Evolutionary conservation across 257 asterid genomes (phyloP).

Genomic region (Euphrasia confusa): DNA sequence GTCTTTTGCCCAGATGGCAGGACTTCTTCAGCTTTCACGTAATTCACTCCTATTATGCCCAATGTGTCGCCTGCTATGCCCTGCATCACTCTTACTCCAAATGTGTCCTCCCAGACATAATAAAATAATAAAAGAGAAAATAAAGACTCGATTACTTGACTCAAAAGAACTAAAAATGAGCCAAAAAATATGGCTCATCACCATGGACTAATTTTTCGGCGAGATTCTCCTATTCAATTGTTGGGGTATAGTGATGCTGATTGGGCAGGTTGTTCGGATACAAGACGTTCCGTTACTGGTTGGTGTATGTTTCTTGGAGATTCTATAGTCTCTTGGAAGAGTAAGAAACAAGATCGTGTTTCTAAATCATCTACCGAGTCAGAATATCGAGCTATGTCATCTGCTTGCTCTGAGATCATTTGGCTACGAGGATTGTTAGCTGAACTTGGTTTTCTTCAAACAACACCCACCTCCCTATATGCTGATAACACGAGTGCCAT

Average conservation of each 20-base stretch:
- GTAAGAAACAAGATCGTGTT: slow-evolving; percentile 15
- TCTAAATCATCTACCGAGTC: slow-evolving; percentile 20
- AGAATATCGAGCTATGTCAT: slow-evolving; percentile 14
- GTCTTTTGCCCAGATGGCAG: too few species aligned
- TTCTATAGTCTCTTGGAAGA: slow-evolving; percentile 9
- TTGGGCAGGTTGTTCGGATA: slow-evolving; percentile 21
- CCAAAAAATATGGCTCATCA: too few species aligned
- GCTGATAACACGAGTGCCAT: not conserved
- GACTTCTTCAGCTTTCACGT: too few species aligned
- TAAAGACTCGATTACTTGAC: too few species aligned
- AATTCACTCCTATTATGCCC: too few species aligned
- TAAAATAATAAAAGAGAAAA: too few species aligned
- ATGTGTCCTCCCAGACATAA: too few species aligned
- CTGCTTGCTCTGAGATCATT: slow-evolving; percentile 8
- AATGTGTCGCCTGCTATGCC: too few species aligned
- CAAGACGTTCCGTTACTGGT: not conserved
- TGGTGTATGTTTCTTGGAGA: slow-evolving; percentile 4
- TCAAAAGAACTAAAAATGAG: too few species aligned
- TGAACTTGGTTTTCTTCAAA: slow-evolving; percentile 14
- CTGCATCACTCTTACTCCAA: too few species aligned
- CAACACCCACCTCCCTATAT: not conserved
- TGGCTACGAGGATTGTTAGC: slow-evolving; percentile 10
- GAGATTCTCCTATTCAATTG: not conserved
- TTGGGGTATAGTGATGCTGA: slow-evolving; percentile 12
- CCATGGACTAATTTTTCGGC: slow-evolving; percentile 9